Conservation (phyloP, 768 basidiomycete species). For the Tricholoma terreum region DNA sequence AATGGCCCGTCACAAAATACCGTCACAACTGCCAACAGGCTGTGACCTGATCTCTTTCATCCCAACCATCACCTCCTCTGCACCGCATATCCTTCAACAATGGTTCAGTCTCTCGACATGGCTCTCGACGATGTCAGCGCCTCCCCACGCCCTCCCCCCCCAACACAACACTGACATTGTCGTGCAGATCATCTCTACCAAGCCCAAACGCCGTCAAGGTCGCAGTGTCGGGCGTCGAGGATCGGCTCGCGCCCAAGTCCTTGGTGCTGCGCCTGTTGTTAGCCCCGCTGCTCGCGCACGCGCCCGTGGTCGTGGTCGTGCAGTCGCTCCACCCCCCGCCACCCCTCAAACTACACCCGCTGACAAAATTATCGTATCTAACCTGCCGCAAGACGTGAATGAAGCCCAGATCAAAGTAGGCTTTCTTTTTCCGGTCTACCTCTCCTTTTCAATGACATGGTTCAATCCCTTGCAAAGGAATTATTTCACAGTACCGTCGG, state of each 20-base stretch:
- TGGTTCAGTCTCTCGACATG: slow-evolving; percentile 61
- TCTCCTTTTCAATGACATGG: not conserved
- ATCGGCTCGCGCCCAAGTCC: slow-evolving; percentile 54
- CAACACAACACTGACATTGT: slow-evolving; percentile 19
- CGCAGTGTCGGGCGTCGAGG: slow-evolving; percentile 41
- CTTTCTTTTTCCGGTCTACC: slow-evolving; percentile 5
- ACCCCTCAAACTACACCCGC: slow-evolving; percentile 42
- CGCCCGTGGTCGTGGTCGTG: slow-evolving; percentile 40
- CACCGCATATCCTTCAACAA: slow-evolving; percentile 5
- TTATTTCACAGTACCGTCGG: slow-evolving; percentile 91
- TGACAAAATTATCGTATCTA: slow-evolving; percentile 95
- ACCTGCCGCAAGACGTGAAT: slow-evolving; percentile 90
- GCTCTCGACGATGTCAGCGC: slow-evolving; percentile 74
- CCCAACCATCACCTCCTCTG: slow-evolving; percentile 10
- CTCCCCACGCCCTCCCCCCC: slow-evolving; percentile 5
- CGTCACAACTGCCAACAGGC: not conserved
- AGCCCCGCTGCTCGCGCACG: slow-evolving; percentile 55
- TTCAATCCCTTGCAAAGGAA: slow-evolving; percentile 61
- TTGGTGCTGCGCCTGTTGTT: slow-evolving; percentile 47
- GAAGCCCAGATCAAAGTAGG: slow-evolving; percentile 90
- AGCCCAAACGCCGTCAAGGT: slow-evolving; percentile 47
- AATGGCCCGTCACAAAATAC: not conserved
- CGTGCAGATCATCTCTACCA: slow-evolving; percentile 63
- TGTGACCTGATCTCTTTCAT: not conserved
- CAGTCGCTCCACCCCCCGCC: slow-evolving; percentile 35